Conservation (phyloP, 2,329 filamentous ascomycete species). For the Alternaria rosae region DNA sequence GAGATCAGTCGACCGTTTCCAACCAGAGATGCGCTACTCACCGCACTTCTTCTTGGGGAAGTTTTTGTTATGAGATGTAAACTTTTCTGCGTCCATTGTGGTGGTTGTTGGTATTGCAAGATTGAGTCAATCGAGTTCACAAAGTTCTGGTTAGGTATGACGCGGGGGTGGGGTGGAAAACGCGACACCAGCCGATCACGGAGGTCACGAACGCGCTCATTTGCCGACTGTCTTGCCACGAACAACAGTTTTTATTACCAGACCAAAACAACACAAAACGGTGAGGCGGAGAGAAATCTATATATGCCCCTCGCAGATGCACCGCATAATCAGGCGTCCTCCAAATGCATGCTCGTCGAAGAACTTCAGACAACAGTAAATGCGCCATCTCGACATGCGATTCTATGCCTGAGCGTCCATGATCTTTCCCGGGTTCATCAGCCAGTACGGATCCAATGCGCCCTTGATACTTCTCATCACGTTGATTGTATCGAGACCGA, state of each 20-base stretch:
- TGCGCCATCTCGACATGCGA: not conserved
- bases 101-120: conserved; percentile 21
- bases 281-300: not conserved
- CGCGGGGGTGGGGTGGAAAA: conserved; percentile 34
- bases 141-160: conserved; percentile 27
- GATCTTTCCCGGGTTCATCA: conserved; percentile 93
- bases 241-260: conserved; percentile 1
- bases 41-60: conserved; percentile 63
- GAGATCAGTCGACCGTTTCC: conserved; percentile 17
- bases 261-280: not conserved
- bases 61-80: conserved; percentile 47
- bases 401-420: conserved; percentile 64
- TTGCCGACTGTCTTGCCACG: not conserved
- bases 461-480: conserved; percentile 86
- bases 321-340: conserved; percentile 24
- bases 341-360: conserved; percentile 26
- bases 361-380: conserved; percentile 2
- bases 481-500: conserved; percentile 79
- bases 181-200: conserved; percentile 34
- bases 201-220: conserved; percentile 16
- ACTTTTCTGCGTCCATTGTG: conserved; percentile 55
- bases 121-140: conserved; percentile 33
- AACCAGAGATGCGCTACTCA: conserved; percentile 53
- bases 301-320: conserved; percentile 12
- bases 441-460: conserved; percentile 84